phyloP scores from a whole-genome alignment of 2,329 filamentous ascomycete species.

The Phyllosticta citrichinensis region DNA sequence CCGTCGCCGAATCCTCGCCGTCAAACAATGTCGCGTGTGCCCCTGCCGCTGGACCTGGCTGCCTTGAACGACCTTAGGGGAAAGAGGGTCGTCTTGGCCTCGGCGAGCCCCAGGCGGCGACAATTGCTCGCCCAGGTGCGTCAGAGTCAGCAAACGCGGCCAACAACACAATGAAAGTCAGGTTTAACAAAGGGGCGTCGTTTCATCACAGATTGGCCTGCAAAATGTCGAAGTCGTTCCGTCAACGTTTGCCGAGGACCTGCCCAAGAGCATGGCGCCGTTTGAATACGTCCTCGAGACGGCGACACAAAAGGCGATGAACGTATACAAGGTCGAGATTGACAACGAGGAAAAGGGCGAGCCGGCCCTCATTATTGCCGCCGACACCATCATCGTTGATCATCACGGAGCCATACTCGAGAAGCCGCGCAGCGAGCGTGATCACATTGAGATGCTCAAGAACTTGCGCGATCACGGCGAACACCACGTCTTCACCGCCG shows the following conservation, averaged over 20 bases:
- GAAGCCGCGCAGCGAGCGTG: conserved; percentile 73
- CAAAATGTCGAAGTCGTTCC: conserved; percentile 74
- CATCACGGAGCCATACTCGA: conserved; percentile 70
- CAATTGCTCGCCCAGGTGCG: conserved; percentile 64
- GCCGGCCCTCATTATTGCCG: conserved; percentile 75
- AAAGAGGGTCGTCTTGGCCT: conserved; percentile 81
- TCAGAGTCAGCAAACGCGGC: background rate
- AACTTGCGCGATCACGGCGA: conserved; percentile 63
- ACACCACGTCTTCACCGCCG: conserved; percentile 79
- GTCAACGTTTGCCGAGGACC: conserved; percentile 73
- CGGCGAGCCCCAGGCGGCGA: conserved; percentile 73
- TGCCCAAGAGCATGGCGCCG: conserved; percentile 68
- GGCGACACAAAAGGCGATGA: conserved; percentile 69
- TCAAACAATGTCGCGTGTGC: conserved; percentile 39
- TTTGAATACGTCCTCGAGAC: conserved; percentile 89
- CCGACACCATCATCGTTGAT: conserved; percentile 82
- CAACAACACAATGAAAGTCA: conserved; percentile 10
- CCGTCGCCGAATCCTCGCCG: conserved; percentile 17
- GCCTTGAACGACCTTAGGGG: conserved; percentile 65
- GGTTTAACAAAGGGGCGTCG: background rate
- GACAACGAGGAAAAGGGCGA: conserved; percentile 51
- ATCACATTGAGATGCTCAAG: conserved; percentile 78
- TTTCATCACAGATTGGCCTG: conserved; percentile 57
- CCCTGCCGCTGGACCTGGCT: conserved; percentile 66
- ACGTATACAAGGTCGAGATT: conserved; percentile 56